These are phyloP conservation scores for Penicillium alfredii DNA, from an alignment of 495 filamentous ascomycete genomes.

Conservation along the genomic window DNA sequence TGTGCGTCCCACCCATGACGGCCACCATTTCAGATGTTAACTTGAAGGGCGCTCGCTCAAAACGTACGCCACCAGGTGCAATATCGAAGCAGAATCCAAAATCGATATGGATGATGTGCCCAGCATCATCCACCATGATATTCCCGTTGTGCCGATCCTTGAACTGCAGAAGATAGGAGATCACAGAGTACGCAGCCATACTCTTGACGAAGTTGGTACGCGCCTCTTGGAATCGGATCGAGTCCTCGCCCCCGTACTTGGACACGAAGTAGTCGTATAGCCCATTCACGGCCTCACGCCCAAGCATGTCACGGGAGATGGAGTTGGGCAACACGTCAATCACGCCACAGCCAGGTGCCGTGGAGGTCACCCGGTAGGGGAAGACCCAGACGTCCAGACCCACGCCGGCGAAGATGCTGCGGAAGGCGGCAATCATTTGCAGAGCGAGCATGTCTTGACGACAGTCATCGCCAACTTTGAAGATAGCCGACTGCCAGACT, in stretches of 20 bases:
- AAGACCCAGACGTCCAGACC: constrained; percentile 96
- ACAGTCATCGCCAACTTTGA: constrained; percentile 99
- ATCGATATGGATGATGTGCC: constrained; percentile 98
- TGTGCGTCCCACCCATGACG: constrained; percentile 81
- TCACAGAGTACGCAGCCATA: constrained; percentile 99
- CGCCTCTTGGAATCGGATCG: constrained; percentile 88
- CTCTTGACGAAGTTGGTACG: constrained; percentile 97
- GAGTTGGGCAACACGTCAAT: constrained; percentile 97
- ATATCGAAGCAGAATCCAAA: constrained; percentile 99
- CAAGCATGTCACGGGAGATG: constrained; percentile 97
- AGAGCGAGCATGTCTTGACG: constrained; percentile 94
- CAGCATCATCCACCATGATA: constrained; percentile 97
- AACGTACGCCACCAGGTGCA: constrained; percentile 90
- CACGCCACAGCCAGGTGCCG: constrained; percentile 94
- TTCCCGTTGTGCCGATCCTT: constrained; percentile 99
- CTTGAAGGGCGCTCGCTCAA: constrained; percentile 98
- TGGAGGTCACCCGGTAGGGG: constrained; percentile 97
- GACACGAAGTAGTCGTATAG: constrained; percentile 97
- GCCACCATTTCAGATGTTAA: constrained; percentile 95
- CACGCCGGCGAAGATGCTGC: constrained; percentile 88
- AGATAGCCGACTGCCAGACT: constrained; percentile 98
- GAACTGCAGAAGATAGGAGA: constrained; percentile 94
- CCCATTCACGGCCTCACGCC: constrained; percentile 93
- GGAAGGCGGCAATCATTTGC: constrained; percentile 96
- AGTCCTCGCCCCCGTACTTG: constrained; percentile 95